Evolutionary conservation across 352 stramenopile species (phyloP).

Genomic region (Pythium sp.): DNA sequence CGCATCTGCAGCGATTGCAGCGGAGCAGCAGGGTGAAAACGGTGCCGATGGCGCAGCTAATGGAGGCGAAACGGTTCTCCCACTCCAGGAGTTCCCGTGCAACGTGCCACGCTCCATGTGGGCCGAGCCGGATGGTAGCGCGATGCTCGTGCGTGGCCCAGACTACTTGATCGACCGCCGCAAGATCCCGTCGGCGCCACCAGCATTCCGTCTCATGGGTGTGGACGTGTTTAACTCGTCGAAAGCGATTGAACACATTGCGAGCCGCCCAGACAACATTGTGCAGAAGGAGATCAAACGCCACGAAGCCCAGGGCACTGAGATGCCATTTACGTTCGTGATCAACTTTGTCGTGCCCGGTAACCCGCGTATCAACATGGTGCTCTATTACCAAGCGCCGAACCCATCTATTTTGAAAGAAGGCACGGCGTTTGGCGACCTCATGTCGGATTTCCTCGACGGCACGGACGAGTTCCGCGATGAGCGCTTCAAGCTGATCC

Average conservation of each 20-base stretch:
- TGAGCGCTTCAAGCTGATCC: slow-evolving; percentile 81
- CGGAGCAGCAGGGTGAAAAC: not conserved
- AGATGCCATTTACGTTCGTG: slow-evolving; percentile 79
- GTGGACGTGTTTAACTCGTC: slow-evolving; percentile 64
- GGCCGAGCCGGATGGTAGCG: slow-evolving; percentile 55
- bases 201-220: slow-evolving; percentile 62
- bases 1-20: not conserved
- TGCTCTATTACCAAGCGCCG: slow-evolving; percentile 71
- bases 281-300: slow-evolving; percentile 59
- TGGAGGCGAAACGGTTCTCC: slow-evolving; percentile 4
- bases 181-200: slow-evolving; percentile 70
- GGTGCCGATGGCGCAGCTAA: not conserved
- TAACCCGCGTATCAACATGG: slow-evolving; percentile 53
- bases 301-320: slow-evolving; percentile 50
- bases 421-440: slow-evolving; percentile 58
- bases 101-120: slow-evolving; percentile 69
- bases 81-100: slow-evolving; percentile 47
- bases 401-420: slow-evolving; percentile 50
- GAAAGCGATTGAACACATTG: slow-evolving; percentile 58
- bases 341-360: slow-evolving; percentile 78
- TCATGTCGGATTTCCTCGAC: slow-evolving; percentile 75
- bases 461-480: slow-evolving; percentile 75
- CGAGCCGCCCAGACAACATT: slow-evolving; percentile 51
- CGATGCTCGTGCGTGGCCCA: slow-evolving; percentile 68
- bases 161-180: slow-evolving; percentile 68